These are phyloP conservation scores for Phytophthora litchii DNA, from an alignment of 352 stramenopile species.

Conservation along the genomic window DNA sequence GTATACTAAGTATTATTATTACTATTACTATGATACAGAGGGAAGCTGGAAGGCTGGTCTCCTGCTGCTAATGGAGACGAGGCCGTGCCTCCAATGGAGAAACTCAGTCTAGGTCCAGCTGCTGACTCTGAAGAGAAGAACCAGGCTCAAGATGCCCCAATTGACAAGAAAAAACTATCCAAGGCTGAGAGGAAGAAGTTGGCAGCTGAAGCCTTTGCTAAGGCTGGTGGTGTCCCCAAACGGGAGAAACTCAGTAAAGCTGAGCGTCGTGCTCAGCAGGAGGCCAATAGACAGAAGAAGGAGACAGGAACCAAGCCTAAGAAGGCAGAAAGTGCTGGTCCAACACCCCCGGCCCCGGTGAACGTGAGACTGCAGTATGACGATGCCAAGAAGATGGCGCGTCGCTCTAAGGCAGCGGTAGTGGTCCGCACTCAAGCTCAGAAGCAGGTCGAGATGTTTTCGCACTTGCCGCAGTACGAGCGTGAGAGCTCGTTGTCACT, in stretches of 20 bases:
- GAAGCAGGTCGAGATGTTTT: conserved; percentile 86
- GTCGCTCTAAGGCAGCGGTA: conserved; percentile 70
- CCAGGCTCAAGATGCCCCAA: neutral
- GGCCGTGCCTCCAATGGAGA: conserved; percentile 50
- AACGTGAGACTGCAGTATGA: conserved; percentile 77
- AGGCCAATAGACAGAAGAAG: conserved; percentile 89
- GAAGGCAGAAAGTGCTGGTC: conserved; percentile 35
- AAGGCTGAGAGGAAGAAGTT: conserved; percentile 79
- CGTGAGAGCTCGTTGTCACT: conserved; percentile 77
- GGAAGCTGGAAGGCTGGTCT: conserved; percentile 70
- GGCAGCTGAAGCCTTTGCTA: conserved; percentile 70
- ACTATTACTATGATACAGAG: conserved; percentile 32
- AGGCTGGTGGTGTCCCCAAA: conserved; percentile 48
- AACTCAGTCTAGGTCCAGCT: conserved; percentile 48
- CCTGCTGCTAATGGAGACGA: conserved; percentile 38
- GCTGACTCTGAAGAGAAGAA: conserved; percentile 3
- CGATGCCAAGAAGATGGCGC: conserved; percentile 79
- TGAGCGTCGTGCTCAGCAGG: conserved; percentile 92
- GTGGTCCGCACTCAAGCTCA: conserved; percentile 78
- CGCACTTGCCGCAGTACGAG: conserved; percentile 86
- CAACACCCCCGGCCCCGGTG: conserved; percentile 35
- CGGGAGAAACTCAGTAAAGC: conserved; percentile 92
- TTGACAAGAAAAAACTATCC: conserved; percentile 49
- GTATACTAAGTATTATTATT: conserved; percentile 12
- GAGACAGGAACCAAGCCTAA: conserved; percentile 43